phyloP scores from a whole-genome alignment of 2,329 filamentous ascomycete species.

The Epichloe glyceriae region DNA sequence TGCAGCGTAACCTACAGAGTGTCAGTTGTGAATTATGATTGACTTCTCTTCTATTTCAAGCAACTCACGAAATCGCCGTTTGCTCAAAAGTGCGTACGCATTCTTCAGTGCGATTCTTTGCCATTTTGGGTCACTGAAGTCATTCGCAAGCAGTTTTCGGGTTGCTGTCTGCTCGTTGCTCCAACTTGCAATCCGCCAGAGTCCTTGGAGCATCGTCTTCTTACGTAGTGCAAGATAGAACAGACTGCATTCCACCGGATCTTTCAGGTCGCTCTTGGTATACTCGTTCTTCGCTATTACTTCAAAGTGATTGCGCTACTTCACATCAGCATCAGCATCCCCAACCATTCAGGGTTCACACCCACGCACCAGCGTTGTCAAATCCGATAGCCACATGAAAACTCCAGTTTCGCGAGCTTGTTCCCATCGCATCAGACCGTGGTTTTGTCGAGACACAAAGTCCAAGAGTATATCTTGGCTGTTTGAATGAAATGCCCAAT shows the following conservation, averaged over 20 bases:
- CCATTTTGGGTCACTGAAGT: conserved; percentile 81
- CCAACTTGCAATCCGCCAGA: conserved; percentile 92
- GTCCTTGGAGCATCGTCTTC: conserved; percentile 75
- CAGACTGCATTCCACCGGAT: conserved; percentile 80
- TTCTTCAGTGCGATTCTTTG: conserved; percentile 86
- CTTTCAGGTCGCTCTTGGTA: conserved; percentile 72
- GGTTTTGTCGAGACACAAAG: conserved; percentile 67
- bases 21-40: neutral
- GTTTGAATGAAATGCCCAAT: conserved; percentile 71
- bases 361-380: conserved; percentile 56
- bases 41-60: neutral
- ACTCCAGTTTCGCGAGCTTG: conserved; percentile 76
- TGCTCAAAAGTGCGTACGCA: conserved; percentile 87
- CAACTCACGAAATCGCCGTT: conserved; percentile 62
- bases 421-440: conserved; percentile 70
- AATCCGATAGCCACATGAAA: conserved; percentile 88
- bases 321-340: conserved; percentile 5
- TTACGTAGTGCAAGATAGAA: conserved; percentile 86
- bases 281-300: conserved; percentile 88
- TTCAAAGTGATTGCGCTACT: conserved; percentile 58
- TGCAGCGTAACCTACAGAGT: conserved; percentile 65
- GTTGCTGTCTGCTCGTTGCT: conserved; percentile 76
- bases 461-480: conserved; percentile 85
- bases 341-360: neutral
- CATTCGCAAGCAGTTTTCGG: conserved; percentile 68